Base-by-base conservation (phyloP, 1,139 yeast genomes). In the Debaryomycetaceae sp. region DNA sequence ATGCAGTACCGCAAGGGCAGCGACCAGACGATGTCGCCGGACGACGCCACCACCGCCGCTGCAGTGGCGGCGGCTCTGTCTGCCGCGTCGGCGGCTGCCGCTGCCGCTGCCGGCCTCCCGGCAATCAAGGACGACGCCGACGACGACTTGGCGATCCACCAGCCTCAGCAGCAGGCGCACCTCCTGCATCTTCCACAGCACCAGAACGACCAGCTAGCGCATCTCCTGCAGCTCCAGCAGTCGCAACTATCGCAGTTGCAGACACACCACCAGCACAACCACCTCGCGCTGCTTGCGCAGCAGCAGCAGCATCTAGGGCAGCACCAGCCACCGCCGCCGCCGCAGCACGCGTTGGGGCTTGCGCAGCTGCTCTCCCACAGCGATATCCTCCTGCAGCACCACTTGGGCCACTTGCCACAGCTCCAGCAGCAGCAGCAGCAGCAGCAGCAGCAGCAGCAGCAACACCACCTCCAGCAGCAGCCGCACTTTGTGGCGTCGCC, bases 401-500 rank as follows among this genome's bases (percentile, higher is more conserved):
- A 20, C 4, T 10, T n/a, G 4, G 21, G 23, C 16, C 31, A 25
- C 24, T 6, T 10, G 10, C 16, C 17, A n/a, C 28, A 25, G 17
- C 19, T 16, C 15, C 28, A 25, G 21, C 28, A 27, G 19, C 29
- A 29, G 7, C 32, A 29, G 16, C 16, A 15, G 8, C 33, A 30
- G 11, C 31, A 28, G 4, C 15, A 8, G 16, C 21, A 19, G 11
- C 21, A 19, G 21, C 10, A 9, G 11, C 21, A 10, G 21, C 29
- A 27, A 10, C 27, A 25, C 20, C 42, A 6, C 40, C 51, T n/a
- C n/a, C 21, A 19, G 21, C 10, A 9, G 11, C 21, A 10, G 21
- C 29, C 20, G 9, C 27, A 25, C 20, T 42, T 6, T 39, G 50
- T 8, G 16, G 41, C 19, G 39, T 51, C 27, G 24, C 49, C 26